phyloP scores from a whole-genome alignment of 1,139 yeast species.

The Cylindricascospora bacillispora region DNA sequence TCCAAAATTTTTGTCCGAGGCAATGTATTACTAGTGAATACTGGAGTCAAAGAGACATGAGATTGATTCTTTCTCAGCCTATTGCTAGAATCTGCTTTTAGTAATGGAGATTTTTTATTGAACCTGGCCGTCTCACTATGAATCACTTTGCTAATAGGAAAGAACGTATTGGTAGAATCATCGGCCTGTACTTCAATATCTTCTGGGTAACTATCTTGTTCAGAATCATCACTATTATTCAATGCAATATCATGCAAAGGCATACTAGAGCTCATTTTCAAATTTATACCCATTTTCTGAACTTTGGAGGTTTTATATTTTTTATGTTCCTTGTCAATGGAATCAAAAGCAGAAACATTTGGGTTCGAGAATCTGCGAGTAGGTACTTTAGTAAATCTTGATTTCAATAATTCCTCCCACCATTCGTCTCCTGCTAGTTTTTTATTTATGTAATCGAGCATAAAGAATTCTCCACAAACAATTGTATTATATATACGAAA shows the following conservation, averaged over 20 bases:
- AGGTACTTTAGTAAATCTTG: constrained; percentile 33
- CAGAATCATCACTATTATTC: constrained; percentile 10
- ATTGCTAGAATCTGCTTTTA: no score
- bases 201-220: constrained; percentile 9
- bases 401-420: constrained; percentile 56
- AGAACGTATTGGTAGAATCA: constrained; percentile 1
- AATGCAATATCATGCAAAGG: constrained; percentile 18
- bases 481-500: constrained; percentile 62
- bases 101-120: constrained; percentile 3
- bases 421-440: constrained; percentile 34
- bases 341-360: constrained; percentile 6
- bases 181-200: constrained; percentile 8
- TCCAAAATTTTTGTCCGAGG: constrained; percentile 63
- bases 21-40: constrained; percentile 65
- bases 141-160: neutral
- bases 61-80: constrained; percentile 24
- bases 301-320: constrained; percentile 42
- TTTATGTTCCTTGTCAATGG: constrained; percentile 14
- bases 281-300: constrained; percentile 61
- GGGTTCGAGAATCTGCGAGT: constrained; percentile 17
- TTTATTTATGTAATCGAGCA: constrained; percentile 26
- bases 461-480: constrained; percentile 44
- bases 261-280: constrained; percentile 56
- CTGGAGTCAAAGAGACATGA: constrained; percentile 31
- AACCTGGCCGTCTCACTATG: neutral